Evolutionary conservation across 495 filamentous ascomycete genomes (phyloP).

Genomic region (Xylaria telfairii): DNA sequence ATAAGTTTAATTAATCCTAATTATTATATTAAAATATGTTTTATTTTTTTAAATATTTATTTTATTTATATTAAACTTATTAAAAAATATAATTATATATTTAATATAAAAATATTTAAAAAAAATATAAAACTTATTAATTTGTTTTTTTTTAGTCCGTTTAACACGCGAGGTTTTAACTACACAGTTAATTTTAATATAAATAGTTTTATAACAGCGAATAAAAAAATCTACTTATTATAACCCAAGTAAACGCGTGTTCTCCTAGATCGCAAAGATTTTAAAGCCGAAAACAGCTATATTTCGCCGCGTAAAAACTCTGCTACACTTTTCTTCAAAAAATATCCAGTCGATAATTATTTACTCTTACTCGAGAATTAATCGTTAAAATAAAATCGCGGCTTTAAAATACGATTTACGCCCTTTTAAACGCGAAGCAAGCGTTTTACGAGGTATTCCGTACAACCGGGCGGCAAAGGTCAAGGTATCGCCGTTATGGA

Average conservation of each 20-base stretch:
- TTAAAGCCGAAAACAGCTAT: neutral
- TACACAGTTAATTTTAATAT: neutral
- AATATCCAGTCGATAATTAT: neutral
- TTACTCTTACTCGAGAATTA: neutral
- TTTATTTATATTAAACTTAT: constrained; percentile 8
- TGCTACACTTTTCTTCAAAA: neutral
- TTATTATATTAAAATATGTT: neutral
- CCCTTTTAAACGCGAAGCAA: too few relatives aligned
- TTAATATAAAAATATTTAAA: neutral
- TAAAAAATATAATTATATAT: too few relatives aligned
- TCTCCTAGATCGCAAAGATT: neutral
- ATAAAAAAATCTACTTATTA: neutral
- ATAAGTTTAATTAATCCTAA: too few relatives aligned
- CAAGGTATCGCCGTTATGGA: too few relatives aligned
- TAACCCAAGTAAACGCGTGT: neutral
- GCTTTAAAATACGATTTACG: neutral
- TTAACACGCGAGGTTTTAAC: neutral
- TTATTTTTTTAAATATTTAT: neutral
- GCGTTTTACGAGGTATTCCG: too few relatives aligned
- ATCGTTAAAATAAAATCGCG: neutral
- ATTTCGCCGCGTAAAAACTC: neutral
- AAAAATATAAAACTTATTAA: neutral
- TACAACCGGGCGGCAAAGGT: too few relatives aligned
- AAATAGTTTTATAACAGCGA: neutral
- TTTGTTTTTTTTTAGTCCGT: neutral